phyloP scores from a whole-genome alignment of 1,284 basidiomycete genomes.

The Ustilago curta region DNA sequence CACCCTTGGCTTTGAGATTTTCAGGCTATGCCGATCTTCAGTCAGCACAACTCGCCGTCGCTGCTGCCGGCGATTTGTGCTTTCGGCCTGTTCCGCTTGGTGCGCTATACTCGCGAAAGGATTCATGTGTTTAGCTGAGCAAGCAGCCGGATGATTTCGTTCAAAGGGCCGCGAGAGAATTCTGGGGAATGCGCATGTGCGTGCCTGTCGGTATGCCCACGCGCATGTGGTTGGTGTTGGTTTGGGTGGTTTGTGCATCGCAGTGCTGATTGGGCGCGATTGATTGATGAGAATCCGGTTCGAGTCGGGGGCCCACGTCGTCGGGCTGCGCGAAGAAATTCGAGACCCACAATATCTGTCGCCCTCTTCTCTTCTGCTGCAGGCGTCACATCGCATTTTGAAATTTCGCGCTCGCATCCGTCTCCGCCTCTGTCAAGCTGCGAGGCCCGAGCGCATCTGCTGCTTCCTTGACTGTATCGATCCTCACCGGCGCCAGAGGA shows the following conservation, averaged over 20 bases:
- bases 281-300: too few relatives aligned
- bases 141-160: not conserved
- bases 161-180: not conserved
- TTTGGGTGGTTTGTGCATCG: not conserved
- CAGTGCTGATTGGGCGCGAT: conserved; percentile 10
- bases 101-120: not conserved
- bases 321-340: not conserved
- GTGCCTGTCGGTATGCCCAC: conserved; percentile 12
- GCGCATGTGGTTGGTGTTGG: not conserved
- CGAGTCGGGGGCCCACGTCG: not conserved
- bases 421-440: not conserved
- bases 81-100: too few relatives aligned
- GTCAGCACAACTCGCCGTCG: not conserved
- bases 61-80: not conserved
- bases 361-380: not conserved
- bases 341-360: not conserved
- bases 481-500: not conserved
- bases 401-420: conserved; percentile 2
- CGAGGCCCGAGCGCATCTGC: conserved; percentile 14
- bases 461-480: conserved; percentile 6
- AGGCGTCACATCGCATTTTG: conserved; percentile 21
- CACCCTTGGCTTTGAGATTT: not conserved
- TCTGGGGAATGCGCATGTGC: conserved; percentile 28
- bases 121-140: too few relatives aligned
- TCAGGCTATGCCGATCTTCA: not conserved